Evolutionary conservation across 2,329 filamentous ascomycete genomes (phyloP).

Genomic region (Fusarium pilosicola): DNA sequence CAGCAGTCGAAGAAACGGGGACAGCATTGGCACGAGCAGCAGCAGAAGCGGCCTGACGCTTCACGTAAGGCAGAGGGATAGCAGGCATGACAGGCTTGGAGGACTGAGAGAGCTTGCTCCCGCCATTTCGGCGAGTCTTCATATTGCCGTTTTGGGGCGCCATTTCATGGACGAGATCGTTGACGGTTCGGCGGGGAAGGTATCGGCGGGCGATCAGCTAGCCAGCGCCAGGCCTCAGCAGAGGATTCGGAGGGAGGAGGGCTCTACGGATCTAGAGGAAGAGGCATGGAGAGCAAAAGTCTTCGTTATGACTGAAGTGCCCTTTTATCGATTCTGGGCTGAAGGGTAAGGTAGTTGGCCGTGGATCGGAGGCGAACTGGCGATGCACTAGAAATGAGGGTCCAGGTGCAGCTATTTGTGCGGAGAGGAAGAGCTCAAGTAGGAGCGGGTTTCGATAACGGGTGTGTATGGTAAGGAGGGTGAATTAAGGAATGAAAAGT

Average conservation of each 20-base stretch:
- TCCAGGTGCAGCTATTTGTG: constrained; percentile 34
- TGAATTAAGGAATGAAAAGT: constrained; percentile 16
- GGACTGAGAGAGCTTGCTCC: constrained; percentile 46
- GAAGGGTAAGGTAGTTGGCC: constrained; percentile 11
- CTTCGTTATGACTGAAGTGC: constrained; percentile 18
- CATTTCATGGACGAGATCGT: constrained; percentile 44
- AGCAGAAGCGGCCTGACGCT: constrained; percentile 50
- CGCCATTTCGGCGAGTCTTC: constrained; percentile 47
- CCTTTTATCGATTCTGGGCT: constrained; percentile 28
- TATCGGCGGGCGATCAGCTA: constrained; percentile 38
- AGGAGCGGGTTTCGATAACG: constrained; percentile 24
- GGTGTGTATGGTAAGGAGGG: constrained; percentile 11
- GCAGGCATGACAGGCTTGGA: constrained; percentile 51
- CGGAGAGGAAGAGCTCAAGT: constrained; percentile 35
- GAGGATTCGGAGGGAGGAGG: constrained; percentile 36
- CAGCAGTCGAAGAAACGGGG: constrained; percentile 15
- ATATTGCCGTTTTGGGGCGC: constrained; percentile 48
- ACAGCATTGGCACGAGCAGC: constrained; percentile 43
- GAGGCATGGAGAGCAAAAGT: constrained; percentile 46
- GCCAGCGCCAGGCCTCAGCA: constrained; percentile 41
- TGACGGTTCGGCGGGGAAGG: constrained; percentile 37
- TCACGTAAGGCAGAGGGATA: constrained; percentile 53
- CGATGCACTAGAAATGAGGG: constrained; percentile 37
- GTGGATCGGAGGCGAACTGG: constrained; percentile 27
- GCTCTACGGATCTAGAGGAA: constrained; percentile 47